Conservation (phyloP, 2,329 filamentous ascomycete genomes). For the Scytalidium sp. region DNA sequence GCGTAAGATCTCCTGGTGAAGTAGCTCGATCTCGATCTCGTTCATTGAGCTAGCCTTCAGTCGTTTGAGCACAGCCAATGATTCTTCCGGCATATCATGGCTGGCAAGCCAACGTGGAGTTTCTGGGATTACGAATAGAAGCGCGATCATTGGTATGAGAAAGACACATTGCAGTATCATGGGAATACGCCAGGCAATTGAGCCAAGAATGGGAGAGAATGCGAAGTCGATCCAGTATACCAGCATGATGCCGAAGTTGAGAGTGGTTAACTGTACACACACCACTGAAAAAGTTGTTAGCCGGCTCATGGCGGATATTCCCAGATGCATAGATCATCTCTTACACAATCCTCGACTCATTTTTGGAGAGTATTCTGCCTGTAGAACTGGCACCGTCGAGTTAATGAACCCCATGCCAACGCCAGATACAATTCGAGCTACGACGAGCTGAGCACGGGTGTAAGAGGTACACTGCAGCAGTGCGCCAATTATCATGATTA, state of each 20-base stretch:
- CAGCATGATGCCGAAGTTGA: slow-evolving; percentile 54
- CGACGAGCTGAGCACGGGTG: slow-evolving; percentile 49
- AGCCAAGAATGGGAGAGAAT: slow-evolving; percentile 44
- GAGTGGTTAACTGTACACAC: slow-evolving; percentile 43
- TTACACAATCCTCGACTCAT: slow-evolving; percentile 32
- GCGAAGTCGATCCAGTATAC: slow-evolving; percentile 61
- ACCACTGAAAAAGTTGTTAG: slow-evolving; percentile 30
- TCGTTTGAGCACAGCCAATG: slow-evolving; percentile 41
- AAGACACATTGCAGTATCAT: slow-evolving; percentile 56
- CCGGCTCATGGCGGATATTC: neutral
- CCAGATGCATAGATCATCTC: neutral
- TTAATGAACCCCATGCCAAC: slow-evolving; percentile 44
- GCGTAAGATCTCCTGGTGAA: slow-evolving; percentile 30
- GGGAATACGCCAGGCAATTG: slow-evolving; percentile 56
- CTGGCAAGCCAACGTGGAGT: slow-evolving; percentile 42
- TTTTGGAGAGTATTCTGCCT: slow-evolving; percentile 42
- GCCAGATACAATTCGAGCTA: slow-evolving; percentile 44
- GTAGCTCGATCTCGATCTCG: slow-evolving; percentile 17
- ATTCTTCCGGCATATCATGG: slow-evolving; percentile 37
- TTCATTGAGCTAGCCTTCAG: slow-evolving; percentile 39
- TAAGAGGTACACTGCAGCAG: slow-evolving; percentile 35
- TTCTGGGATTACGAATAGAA: slow-evolving; percentile 51
- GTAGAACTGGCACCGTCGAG: slow-evolving; percentile 52
- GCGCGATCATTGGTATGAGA: slow-evolving; percentile 52
- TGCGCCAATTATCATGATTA: slow-evolving; percentile 56